A percentile compares a stretch with the other conserved stretches of the same genome.
Conservation (phyloP, 2,329 filamentous ascomycete genomes). For the Penicillium sp. region DNA sequence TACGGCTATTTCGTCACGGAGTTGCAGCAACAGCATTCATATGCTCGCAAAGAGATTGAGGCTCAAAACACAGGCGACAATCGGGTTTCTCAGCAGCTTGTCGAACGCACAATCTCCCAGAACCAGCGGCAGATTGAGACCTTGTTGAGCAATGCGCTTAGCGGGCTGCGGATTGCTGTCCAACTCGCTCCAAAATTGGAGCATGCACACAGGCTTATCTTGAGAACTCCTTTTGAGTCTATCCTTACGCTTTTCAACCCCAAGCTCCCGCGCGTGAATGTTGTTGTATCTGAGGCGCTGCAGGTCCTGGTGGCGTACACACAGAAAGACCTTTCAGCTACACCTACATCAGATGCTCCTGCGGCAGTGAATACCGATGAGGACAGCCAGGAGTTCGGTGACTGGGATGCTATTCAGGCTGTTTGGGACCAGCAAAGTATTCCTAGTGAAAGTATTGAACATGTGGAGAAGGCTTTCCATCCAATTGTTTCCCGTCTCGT, state of each 20-base stretch:
- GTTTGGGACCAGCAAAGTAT: slow-evolving; percentile 32
- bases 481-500: slow-evolving; percentile 53
- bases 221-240: slow-evolving; percentile 43
- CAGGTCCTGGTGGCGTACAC: slow-evolving; percentile 47
- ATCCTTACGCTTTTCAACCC: slow-evolving; percentile 54
- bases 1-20: slow-evolving; percentile 53
- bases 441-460: slow-evolving; percentile 26
- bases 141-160: slow-evolving; percentile 52
- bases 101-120: slow-evolving; percentile 52
- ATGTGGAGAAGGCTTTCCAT: slow-evolving; percentile 46
- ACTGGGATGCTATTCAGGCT: slow-evolving; percentile 55
- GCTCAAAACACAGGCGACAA: slow-evolving; percentile 44
- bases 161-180: slow-evolving; percentile 50
- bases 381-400: slow-evolving; percentile 64
- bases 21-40: slow-evolving; percentile 53
- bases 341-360: slow-evolving; percentile 18
- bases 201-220: slow-evolving; percentile 44
- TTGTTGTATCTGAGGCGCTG: slow-evolving; percentile 50
- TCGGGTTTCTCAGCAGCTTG: slow-evolving; percentile 45
- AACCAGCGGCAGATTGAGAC: slow-evolving; percentile 59
- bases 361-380: slow-evolving; percentile 45
- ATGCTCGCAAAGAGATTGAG: slow-evolving; percentile 58
- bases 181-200: slow-evolving; percentile 40
- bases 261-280: slow-evolving; percentile 43
- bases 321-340: slow-evolving; percentile 27